Evolutionary conservation across 2,329 filamentous ascomycete species (phyloP), one percentile per base, ranked within the genome.

Genomic region (Achaetomium macrosporum): DNA sequence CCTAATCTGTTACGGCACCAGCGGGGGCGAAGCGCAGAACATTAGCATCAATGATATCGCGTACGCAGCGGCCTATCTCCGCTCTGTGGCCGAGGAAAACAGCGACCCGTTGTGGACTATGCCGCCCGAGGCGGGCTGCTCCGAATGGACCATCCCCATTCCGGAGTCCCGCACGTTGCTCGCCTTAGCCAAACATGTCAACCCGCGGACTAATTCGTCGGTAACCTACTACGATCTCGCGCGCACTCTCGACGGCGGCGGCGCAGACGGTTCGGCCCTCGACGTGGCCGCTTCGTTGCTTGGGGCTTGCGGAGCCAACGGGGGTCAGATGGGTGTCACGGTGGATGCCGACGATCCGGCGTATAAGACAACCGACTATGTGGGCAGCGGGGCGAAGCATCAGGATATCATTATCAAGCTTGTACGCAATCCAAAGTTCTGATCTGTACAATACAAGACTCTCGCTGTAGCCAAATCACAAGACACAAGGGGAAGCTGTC

Each of bases 191-290:
- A 47, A 50, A 39, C 47, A 42, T 39, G 36, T 42, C 47, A 44
- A 9, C 31, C 47, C 47, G 10, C 25, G 40, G 15, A 43, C 19
- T n/a, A 39, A 36, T 17, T 50, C 47, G 13, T 42, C 39, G 11
- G 47, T 50, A 6, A 36, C 17, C n/a, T 44, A 43, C 29, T 7
- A 12, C 29, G 47, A 50, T 10, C 15, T 50, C 11, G 47, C 47
- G 17, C n/a, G 31, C 30, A 43, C 47, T 31, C 37, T 50, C 15
- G 47, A 50, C 47, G 47, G 37, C 31, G 39, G 47, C 9, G 40
- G 9, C 11, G 4, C 25, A 7, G 31, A 50, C 13, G 39, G 30
- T 3, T 30, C 47, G 2, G 5, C 35, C 19, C 35, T 30, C 19
- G 5, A n/a, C 5, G 13, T 10, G 35, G 13, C 5, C 3, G 35